phyloP scores from a whole-genome alignment of 768 basidiomycete genomes.

The Suillus clintonianus region DNA sequence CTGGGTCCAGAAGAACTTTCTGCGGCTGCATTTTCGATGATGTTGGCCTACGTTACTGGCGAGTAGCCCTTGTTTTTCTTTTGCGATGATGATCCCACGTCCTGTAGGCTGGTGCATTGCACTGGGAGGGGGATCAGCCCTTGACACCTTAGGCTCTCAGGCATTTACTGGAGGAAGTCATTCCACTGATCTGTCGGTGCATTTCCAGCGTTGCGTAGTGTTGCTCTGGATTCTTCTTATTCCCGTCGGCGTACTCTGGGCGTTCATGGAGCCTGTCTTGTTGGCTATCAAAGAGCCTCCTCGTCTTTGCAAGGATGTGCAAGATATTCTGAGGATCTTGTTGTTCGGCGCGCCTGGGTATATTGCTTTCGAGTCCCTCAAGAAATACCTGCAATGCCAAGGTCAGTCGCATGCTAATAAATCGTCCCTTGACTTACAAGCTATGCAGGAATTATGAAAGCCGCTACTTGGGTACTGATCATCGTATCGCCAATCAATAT shows the following conservation, averaged over 20 bases:
- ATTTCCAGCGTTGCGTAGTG: constrained; percentile 69
- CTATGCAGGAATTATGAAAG: constrained; percentile 68
- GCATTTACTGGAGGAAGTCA: constrained; percentile 66
- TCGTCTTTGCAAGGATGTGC: constrained; percentile 58
- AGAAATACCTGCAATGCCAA: constrained; percentile 81
- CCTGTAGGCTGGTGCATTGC: constrained; percentile 73
- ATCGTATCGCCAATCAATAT: constrained; percentile 70
- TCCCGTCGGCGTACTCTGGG: constrained; percentile 66
- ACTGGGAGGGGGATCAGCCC: constrained; percentile 74
- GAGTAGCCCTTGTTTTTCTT: constrained; percentile 41
- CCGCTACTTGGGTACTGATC: constrained; percentile 64
- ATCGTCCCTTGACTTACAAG: background rate
- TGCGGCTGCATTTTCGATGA: constrained; percentile 70
- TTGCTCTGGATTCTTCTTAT: constrained; percentile 65
- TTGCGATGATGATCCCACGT: constrained; percentile 51
- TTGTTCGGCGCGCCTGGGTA: constrained; percentile 70
- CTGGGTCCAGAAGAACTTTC: constrained; percentile 72
- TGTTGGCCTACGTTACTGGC: constrained; percentile 81
- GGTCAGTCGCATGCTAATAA: constrained; percentile 38
- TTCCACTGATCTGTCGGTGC: constrained; percentile 67
- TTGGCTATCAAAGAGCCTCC: constrained; percentile 62
- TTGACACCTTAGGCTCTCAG: constrained; percentile 79
- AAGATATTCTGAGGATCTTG: constrained; percentile 65
- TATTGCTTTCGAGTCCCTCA: constrained; percentile 74
- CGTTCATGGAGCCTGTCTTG: constrained; percentile 62